Conservation (phyloP, 176 grass and related monocot genomes). For the Aegilops tauschii region DNA sequence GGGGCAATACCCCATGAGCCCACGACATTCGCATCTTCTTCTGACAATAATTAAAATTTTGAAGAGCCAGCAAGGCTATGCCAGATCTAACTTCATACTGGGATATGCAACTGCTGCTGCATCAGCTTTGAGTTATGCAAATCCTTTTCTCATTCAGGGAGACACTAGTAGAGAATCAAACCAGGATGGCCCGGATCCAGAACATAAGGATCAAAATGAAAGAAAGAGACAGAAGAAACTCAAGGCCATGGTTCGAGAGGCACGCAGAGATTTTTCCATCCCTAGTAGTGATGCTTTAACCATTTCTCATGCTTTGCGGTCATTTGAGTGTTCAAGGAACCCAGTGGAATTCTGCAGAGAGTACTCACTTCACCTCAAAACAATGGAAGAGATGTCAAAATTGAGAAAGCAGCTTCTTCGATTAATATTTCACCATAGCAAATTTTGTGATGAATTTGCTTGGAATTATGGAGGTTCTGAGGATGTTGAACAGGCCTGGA, state of each 20-base stretch:
- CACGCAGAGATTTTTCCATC: conserved; percentile 55
- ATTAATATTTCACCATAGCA: conserved; percentile 74
- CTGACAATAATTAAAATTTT: conserved; percentile 74
- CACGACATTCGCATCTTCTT: conserved; percentile 86
- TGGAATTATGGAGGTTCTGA: conserved; percentile 64
- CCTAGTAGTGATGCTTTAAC: conserved; percentile 86
- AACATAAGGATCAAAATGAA: conserved; percentile 32
- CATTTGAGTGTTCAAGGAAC: conserved; percentile 68
- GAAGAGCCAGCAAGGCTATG: conserved; percentile 41
- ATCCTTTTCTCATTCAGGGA: conserved; percentile 67
- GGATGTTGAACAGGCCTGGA: conserved; percentile 79
- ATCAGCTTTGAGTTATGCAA: conserved; percentile 77
- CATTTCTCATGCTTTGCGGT: conserved; percentile 66
- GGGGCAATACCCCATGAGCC: conserved; percentile 86
- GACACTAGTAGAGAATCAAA: conserved; percentile 26
- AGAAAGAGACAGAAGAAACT: conserved; percentile 55
- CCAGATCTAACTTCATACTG: conserved; percentile 61
- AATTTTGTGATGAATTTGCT: conserved; percentile 59
- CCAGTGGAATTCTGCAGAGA: conserved; percentile 68
- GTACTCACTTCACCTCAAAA: conserved; percentile 87
- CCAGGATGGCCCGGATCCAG: conserved; percentile 20
- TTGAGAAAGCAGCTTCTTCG: conserved; percentile 87
- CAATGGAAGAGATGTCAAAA: conserved; percentile 96
- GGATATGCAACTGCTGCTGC: conserved; percentile 68
- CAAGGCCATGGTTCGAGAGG: conserved; percentile 55